These are phyloP conservation scores for Aspergillus tubingensis DNA, from an alignment of 2,329 filamentous ascomycete species.

Conservation along the genomic window DNA sequence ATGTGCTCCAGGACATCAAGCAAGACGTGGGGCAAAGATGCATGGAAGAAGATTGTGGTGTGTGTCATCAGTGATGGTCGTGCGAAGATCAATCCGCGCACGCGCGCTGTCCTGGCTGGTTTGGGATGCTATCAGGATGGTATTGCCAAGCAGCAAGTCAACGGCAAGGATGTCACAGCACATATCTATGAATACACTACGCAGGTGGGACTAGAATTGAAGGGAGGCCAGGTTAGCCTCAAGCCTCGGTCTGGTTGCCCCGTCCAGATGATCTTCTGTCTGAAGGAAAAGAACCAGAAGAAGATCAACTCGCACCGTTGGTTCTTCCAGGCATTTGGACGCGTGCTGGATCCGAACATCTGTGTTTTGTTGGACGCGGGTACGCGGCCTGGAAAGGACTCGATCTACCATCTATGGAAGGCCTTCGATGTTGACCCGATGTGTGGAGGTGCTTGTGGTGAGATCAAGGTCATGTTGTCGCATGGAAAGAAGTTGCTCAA, in stretches of 20 bases:
- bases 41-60: conserved; percentile 99
- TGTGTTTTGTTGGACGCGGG: conserved; percentile 95
- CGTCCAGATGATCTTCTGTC: conserved; percentile 93
- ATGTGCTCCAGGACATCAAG: conserved; percentile 93
- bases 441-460: conserved; percentile 95
- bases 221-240: conserved; percentile 82
- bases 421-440: conserved; percentile 97
- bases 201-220: conserved; percentile 73
- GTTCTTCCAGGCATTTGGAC: conserved; percentile 98
- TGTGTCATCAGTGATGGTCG: conserved; percentile 96
- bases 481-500: conserved; percentile 87
- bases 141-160: conserved; percentile 97
- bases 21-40: conserved; percentile 97
- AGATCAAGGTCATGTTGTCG: conserved; percentile 97
- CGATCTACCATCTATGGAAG: conserved; percentile 98
- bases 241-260: conserved; percentile 81
- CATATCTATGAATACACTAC: conserved; percentile 84
- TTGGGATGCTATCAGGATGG: conserved; percentile 98
- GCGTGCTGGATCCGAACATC: conserved; percentile 90
- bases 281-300: conserved; percentile 99
- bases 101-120: conserved; percentile 82
- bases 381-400: conserved; percentile 89
- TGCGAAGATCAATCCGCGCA: conserved; percentile 93
- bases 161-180: conserved; percentile 91
- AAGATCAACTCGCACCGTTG: conserved; percentile 99